Evolutionary conservation across 2,329 filamentous ascomycete species (phyloP), one percentile per base, ranked within the genome.

Genomic region (Venturiaceae sp.): DNA sequence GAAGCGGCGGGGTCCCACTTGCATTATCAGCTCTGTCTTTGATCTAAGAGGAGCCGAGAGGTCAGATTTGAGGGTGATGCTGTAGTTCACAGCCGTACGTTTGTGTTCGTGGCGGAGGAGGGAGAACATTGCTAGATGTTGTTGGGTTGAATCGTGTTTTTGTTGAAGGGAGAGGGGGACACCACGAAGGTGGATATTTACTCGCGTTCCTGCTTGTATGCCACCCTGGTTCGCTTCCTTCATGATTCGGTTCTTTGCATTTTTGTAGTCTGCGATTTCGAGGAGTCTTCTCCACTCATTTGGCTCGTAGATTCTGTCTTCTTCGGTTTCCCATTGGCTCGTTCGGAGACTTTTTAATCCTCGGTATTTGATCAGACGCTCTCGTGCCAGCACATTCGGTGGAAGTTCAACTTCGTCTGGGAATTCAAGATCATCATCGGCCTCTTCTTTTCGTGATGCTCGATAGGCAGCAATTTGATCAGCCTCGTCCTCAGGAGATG

Each of bases 401-500:
- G 89, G 90, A 57, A 99, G 78, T 72, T 99, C 95, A 60, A 99
- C 94, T 72, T 99, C 94, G 64, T 99, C 94, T 0, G 94, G 94
- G 72, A 97, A 99, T 71, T 97, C 92, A 58, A 88, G 83, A 71
- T 99, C 94, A 14, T 97, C 92, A 54, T 92, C 83, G 3, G 85
- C 90, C 64, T 96, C 92, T 26, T 85, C 84, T 55, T 85, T 84
- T 63, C 85, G 84, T 55, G 37, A 26, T 13, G 83, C 80, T 39
- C 94, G 85, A 73, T 91, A 99, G 47, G 87, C 87, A 58, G 85
- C 88, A 41, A 99, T 80, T 68, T 95, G 85, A 65, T 85, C 81
- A 2, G 88, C 87, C 67, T 95, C 91, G 62, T 96, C 91, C 65
- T 96, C 86, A 1, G 87, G 89, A 55, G 84, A 82, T 21, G 80